Percentiles rank a stretch among this genome's conserved stretches.
Evolutionary conservation across 225 moss, liverwort and hornwort species (phyloP).

Genomic region (Polytrichum commune): DNA sequence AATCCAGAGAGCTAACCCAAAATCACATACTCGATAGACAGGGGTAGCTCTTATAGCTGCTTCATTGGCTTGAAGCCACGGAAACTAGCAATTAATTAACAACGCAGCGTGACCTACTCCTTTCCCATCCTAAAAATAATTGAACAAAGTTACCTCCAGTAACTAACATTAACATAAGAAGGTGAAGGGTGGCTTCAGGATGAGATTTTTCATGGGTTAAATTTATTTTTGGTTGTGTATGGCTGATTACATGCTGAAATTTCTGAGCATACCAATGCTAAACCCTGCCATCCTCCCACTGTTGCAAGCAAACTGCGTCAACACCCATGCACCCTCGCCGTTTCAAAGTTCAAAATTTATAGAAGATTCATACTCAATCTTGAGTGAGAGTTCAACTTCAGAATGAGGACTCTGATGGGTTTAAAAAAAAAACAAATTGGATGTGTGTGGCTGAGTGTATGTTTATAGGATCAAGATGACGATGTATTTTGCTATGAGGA

Average conservation of each 20-base stretch:
- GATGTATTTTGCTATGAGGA: conserved; percentile 86
- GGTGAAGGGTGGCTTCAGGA: not conserved
- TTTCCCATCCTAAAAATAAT: not conserved
- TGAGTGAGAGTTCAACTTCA: no score
- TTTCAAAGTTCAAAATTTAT: no score
- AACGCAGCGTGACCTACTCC: not conserved
- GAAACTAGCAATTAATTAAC: not conserved
- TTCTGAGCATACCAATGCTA: no score
- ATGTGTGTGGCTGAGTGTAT: conserved; percentile 13
- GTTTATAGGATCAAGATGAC: conserved; percentile 64
- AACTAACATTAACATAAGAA: conserved; percentile 3
- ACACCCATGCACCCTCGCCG: no score
- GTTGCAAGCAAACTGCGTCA: no score
- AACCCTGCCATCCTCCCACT: no score
- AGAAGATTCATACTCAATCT: no score
- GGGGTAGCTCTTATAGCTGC: not conserved
- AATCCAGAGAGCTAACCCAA: not conserved
- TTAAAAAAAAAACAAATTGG: not conserved
- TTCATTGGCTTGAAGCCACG: not conserved
- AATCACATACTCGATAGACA: not conserved
- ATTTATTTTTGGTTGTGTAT: no score
- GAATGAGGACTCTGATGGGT: no score
- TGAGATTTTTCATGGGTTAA: no score
- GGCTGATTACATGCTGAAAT: no score
- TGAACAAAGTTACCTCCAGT: not conserved